Percentiles rank a stretch among this genome's conserved stretches.
Conservation (phyloP, 345 rosid genomes). For the Passiflora organensis region DNA sequence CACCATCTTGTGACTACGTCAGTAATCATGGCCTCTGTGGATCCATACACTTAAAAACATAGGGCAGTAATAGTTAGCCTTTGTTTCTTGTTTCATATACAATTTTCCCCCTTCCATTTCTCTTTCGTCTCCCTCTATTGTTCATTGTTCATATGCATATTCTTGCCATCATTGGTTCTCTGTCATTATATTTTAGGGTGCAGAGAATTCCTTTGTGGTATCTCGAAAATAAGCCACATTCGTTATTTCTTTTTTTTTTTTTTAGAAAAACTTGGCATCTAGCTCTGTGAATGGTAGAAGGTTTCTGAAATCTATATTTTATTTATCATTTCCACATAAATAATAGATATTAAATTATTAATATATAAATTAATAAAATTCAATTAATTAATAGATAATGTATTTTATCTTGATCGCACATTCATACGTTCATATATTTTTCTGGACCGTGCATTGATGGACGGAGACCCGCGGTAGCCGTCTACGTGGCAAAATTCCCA, state of each 20-base stretch:
- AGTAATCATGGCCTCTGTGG: not conserved
- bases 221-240: slow-evolving; percentile 15
- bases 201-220: slow-evolving; percentile 25
- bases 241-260: not conserved
- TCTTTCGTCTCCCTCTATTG: slow-evolving; percentile 5
- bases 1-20: slow-evolving; percentile 46
- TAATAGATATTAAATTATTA: too few species aligned
- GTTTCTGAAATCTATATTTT: not conserved
- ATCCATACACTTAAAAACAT: too few species aligned
- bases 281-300: not conserved
- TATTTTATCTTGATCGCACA: too few species aligned
- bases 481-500: slow-evolving; percentile 10
- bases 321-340: not conserved
- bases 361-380: too few species aligned
- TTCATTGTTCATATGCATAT: slow-evolving; percentile 15
- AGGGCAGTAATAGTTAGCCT: slow-evolving; percentile 11
- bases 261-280: not conserved
- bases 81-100: slow-evolving; percentile 31
- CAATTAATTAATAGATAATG: too few species aligned
- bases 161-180: slow-evolving; percentile 20
- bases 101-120: slow-evolving; percentile 6
- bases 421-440: too few species aligned
- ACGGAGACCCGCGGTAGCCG: too few species aligned
- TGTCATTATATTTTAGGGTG: slow-evolving; percentile 34
- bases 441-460: too few species aligned